A percentile compares a stretch with the other conserved stretches of the same genome.
These are phyloP conservation scores for Guadua angustifolia DNA, from an alignment of 176 grass and related monocot genomes.

Conservation along the genomic window DNA sequence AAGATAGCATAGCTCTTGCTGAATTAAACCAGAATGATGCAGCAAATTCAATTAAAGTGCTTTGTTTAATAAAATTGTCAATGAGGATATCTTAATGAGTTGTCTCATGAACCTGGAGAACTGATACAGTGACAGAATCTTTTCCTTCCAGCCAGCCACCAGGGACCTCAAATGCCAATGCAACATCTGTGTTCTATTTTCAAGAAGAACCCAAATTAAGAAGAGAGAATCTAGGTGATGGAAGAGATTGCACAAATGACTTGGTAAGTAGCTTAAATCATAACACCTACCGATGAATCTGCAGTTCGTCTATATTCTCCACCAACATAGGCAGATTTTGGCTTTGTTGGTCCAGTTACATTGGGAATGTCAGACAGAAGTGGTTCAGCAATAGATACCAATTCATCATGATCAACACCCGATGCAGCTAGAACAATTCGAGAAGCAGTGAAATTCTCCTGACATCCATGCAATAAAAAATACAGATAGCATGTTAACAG, in stretches of 20 bases:
- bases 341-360: conserved; percentile 51
- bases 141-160: conserved; percentile 93
- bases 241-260: conserved; percentile 25
- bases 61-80: conserved; percentile 19
- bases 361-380: conserved; percentile 78
- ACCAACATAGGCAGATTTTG: conserved; percentile 82
- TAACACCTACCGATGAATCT: conserved; percentile 63
- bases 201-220: conserved; percentile 25
- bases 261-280: background rate
- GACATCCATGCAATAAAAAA: conserved; percentile 45
- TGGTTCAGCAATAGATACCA: conserved; percentile 73
- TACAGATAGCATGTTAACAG: conserved; percentile 18
- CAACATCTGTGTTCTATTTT: conserved; percentile 79
- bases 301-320: conserved; percentile 79
- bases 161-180: conserved; percentile 88
- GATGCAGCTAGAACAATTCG: conserved; percentile 89
- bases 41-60: conserved; percentile 13
- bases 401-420: conserved; percentile 82
- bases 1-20: conserved; percentile 17
- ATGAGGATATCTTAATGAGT: background rate
- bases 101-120: conserved; percentile 70
- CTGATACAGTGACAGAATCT: conserved; percentile 62
- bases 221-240: conserved; percentile 28
- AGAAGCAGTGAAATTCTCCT: conserved; percentile 82
- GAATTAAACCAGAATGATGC: background rate